Conservation (phyloP, 2,329 filamentous ascomycete species). For the Nemania serpens region DNA sequence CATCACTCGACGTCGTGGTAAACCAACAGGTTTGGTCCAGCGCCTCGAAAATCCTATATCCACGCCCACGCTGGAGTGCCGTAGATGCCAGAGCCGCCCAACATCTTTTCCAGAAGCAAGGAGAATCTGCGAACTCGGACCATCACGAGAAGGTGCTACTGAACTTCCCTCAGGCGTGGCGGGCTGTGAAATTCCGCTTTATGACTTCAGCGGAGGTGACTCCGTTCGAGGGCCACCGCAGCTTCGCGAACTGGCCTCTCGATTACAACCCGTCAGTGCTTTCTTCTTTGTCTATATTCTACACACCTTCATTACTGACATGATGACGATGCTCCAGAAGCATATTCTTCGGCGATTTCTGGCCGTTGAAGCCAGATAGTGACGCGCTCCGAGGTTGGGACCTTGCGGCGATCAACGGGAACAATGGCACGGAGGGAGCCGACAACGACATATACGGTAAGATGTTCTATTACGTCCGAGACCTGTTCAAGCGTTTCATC, state of each 20-base stretch:
- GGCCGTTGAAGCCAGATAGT: background rate
- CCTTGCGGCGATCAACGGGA: constrained; percentile 1
- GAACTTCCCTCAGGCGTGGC: background rate
- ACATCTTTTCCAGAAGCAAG: background rate
- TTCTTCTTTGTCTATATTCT: background rate
- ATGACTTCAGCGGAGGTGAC: background rate
- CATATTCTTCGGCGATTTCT: constrained; percentile 1
- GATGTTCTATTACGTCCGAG: constrained; percentile 17
- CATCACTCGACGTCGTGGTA: background rate
- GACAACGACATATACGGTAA: constrained; percentile 19
- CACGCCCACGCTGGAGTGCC: background rate
- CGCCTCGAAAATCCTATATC: too few relatives aligned
- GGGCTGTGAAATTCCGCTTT: background rate
- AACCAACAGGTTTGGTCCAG: too few relatives aligned
- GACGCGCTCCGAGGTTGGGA: constrained; percentile 19
- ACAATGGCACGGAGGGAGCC: background rate
- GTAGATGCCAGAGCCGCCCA: background rate
- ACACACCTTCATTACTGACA: background rate
- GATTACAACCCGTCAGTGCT: constrained; percentile 10
- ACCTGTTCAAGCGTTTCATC: constrained; percentile 17
- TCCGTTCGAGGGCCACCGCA: background rate
- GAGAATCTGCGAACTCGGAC: background rate
- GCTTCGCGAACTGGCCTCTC: background rate
- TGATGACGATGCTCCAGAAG: background rate
- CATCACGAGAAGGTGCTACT: background rate